Base-by-base conservation (phyloP, 1,139 yeast species). In the Starmera stellimalicola region DNA sequence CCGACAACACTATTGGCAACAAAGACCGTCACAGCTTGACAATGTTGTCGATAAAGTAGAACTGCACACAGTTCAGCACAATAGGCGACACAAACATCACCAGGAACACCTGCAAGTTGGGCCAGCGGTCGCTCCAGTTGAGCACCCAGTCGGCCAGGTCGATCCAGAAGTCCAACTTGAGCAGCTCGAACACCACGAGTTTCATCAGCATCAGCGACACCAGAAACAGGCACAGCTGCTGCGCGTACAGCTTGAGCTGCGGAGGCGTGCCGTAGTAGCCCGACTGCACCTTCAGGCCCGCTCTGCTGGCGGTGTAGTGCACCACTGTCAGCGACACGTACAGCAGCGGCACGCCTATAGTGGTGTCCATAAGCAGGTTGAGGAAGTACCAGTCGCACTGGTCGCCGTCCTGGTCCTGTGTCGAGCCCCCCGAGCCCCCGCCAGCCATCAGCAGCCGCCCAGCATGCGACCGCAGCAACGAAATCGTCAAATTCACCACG, bases 341-440 rank as follows among this genome's bases (percentile, higher is more conserved):
- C 28, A 91, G 63, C 4, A 88, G 69, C 17, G 93, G 93, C 3
- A 87, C 94, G 0, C 98, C 98, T n/a, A 88, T 68, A 0, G 98
- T 91, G 30, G 97, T 88, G 55, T 91, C 98, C 52, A 88, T 71
- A 16, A 88, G 68, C 29, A 88, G 73, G 50, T 83, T 91, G 36
- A 91, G 63, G 50, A 91, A 88, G 59, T 91, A 91, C 94, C 96
- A 88, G 46, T 81, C 85, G 51, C 94, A 82, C 7, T 88, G 88
- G 45, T 79, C 65, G 24, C 60, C 66, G 18, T 55, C 57, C 11
- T 53, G 59, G 10, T n/a, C 27, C n/a, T n/a, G n/a, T n/a, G n/a
- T n/a, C n/a, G n/a, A n/a, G n/a, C n/a, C 27, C 17, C 12, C 30
- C 30, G 9, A n/a, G n/a, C n/a, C 17, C 16, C 11, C 26, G n/a